Base-by-base conservation (phyloP, 2,329 filamentous ascomycete genomes). In the Dothidotthia symphoricarpi region DNA sequence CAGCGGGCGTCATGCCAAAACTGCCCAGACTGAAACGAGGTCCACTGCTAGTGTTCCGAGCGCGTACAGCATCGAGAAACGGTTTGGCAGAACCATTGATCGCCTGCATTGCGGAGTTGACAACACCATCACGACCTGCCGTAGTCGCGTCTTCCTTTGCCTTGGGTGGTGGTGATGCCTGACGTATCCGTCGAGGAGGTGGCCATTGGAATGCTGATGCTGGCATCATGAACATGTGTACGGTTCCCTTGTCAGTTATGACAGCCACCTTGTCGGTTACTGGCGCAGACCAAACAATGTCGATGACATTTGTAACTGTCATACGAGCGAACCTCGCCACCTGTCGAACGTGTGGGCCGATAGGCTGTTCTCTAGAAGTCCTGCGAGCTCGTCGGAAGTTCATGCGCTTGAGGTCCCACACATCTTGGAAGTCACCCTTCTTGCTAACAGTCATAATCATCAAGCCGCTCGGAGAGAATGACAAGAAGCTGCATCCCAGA, bases 161-260 rank as follows among this genome's bases (percentile, higher is more conserved):
- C 16, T 55, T 61, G 3, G 46, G 34, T 16, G 53, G n/a, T 14
- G 53, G 42, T 13, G 39, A 47, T 16, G 56, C 31, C 29, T 61
- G 60, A 19, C 63, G 60, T n/a, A 55, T 42, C 24, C 72, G 69
- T 30, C 72, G 71, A 28, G 81, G 83, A 16, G 89, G 87, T 27
- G 90, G 90, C 90, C 90, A 95, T 50, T 86, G 82, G 54, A 90
- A 91, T 4, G 88, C 87, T 47, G 81, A 86, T 30, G 81, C 76
- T 7, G 89, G 88, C 66, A 97, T 80, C 51, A 95, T 87, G 49
- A 95, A 83, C 28, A 97, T 79, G 68, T 98, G 93, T 9, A 96
- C 83, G 7, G 93, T 98, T n/a, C 91, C 89, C 53, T 90, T 86
- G 57, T 95, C 88, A 1, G 93, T 97, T 16, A 96, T 82, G 69